These are phyloP conservation scores for Clavispora fructus DNA, from an alignment of 805 yeast species.

Conservation along the genomic window DNA sequence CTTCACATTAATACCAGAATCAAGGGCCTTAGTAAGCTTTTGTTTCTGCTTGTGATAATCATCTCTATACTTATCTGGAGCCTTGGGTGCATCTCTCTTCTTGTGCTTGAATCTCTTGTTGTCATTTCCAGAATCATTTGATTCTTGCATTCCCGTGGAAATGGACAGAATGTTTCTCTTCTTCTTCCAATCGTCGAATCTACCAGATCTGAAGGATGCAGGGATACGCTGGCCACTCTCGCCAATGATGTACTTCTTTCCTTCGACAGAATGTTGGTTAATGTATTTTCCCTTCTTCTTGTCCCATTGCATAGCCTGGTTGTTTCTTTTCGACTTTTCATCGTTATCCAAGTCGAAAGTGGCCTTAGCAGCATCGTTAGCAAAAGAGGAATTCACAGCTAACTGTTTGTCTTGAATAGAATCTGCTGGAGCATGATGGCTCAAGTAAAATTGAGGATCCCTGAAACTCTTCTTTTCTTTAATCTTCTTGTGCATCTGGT, in stretches of 20 bases:
- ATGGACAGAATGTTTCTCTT: constrained; percentile 53
- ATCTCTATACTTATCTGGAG: constrained; percentile 88
- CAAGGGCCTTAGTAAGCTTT: constrained; percentile 75
- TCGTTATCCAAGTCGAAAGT: constrained; percentile 78
- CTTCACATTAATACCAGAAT: constrained; percentile 65
- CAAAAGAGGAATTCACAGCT: constrained; percentile 54
- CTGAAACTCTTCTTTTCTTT: constrained; percentile 45
- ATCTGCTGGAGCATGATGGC: constrained; percentile 83
- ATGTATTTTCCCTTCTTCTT: constrained; percentile 86
- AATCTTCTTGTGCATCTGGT: constrained; percentile 28
- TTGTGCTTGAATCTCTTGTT: constrained; percentile 63
- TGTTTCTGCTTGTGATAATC: constrained; percentile 78
- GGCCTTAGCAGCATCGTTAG: constrained; percentile 78
- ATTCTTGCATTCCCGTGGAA: constrained; percentile 8
- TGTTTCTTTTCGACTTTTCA: constrained; percentile 66
- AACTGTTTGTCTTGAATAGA: constrained; percentile 79
- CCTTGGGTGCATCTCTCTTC: constrained; percentile 70
- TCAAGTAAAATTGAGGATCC: constrained; percentile 76
- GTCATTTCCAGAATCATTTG: constrained; percentile 32
- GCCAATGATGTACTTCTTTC: constrained; percentile 80
- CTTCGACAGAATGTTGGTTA: constrained; percentile 69
- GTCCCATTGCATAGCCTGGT: constrained; percentile 85
- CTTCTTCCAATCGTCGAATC: constrained; percentile 87
- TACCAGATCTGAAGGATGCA: constrained; percentile 86
- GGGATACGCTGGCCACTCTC: constrained; percentile 93